phyloP scores from a whole-genome alignment of 495 filamentous ascomycete species.

The Cryomyces minteri region DNA sequence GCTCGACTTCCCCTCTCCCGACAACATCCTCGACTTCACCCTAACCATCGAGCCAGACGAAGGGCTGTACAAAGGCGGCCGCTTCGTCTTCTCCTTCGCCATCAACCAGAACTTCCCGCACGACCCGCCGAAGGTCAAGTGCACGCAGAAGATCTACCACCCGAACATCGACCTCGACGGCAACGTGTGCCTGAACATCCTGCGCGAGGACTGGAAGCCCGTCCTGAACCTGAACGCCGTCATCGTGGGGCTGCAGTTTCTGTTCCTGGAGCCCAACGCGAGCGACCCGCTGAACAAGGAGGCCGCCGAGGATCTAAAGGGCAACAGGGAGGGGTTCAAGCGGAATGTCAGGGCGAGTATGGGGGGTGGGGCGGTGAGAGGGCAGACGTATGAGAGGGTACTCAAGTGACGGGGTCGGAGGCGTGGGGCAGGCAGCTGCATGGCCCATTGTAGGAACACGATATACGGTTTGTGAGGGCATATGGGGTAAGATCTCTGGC shows the following conservation, averaged over 20 bases:
- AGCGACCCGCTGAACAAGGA: constrained; percentile 97
- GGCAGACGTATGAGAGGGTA: constrained; percentile 57
- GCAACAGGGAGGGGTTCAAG: constrained; percentile 73
- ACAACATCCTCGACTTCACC: constrained; percentile 92
- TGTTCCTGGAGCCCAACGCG: constrained; percentile 95
- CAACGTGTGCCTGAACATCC: constrained; percentile 92
- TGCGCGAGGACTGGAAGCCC: constrained; percentile 97
- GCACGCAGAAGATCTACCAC: constrained; percentile 96
- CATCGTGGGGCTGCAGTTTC: constrained; percentile 89
- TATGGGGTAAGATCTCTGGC: too few species aligned
- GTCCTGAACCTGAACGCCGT: constrained; percentile 93
- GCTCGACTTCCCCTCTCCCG: constrained; percentile 80
- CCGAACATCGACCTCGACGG: constrained; percentile 97
- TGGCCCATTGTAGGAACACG: too few species aligned
- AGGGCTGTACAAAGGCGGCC: constrained; percentile 88
- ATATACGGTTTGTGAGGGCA: too few species aligned
- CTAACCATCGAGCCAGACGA: constrained; percentile 91
- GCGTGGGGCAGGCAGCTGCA: too few species aligned
- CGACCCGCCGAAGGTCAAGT: constrained; percentile 95
- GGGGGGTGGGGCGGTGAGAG: constrained; percentile 61
- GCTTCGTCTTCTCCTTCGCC: constrained; percentile 76
- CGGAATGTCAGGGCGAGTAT: constrained; percentile 72
- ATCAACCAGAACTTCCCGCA: constrained; percentile 94
- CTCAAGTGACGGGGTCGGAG: constrained; percentile 20
- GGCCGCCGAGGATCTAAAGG: constrained; percentile 78